Percentiles rank a stretch among this genome's conserved stretches.
These are phyloP conservation scores for Hypholoma sublateritium DNA, from an alignment of 768 basidiomycete genomes.

Conservation along the genomic window DNA sequence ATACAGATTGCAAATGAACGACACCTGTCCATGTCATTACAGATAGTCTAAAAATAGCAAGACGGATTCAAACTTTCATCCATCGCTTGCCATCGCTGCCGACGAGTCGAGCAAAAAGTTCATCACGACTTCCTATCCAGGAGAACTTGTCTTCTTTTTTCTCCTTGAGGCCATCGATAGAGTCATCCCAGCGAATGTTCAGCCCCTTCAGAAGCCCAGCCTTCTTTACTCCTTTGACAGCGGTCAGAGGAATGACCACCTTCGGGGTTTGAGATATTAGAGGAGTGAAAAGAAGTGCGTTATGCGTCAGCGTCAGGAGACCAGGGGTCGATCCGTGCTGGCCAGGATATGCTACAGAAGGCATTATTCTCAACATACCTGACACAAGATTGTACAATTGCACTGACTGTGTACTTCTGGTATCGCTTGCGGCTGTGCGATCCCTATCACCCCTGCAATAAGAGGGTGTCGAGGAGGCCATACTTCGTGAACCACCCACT, in stretches of 20 bases:
- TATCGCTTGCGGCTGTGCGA: slow-evolving; percentile 16
- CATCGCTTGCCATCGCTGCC: slow-evolving; percentile 49
- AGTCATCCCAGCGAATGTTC: slow-evolving; percentile 41
- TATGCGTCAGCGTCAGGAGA: slow-evolving; percentile 54
- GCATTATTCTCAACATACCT: neutral
- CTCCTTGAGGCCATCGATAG: slow-evolving; percentile 25
- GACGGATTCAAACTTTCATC: slow-evolving; percentile 39
- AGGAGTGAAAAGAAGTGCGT: slow-evolving; percentile 53
- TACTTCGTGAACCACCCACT: slow-evolving; percentile 19
- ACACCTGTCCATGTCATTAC: slow-evolving; percentile 3
- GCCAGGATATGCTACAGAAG: slow-evolving; percentile 54
- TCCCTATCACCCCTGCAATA: slow-evolving; percentile 16
- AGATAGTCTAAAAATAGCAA: slow-evolving; percentile 7
- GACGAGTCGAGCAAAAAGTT: slow-evolving; percentile 64
- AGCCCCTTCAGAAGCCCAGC: slow-evolving; percentile 54
- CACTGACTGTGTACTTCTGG: slow-evolving; percentile 35
- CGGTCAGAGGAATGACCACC: slow-evolving; percentile 42
- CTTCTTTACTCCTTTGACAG: slow-evolving; percentile 59
- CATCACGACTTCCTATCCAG: slow-evolving; percentile 64
- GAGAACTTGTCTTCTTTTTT: slow-evolving; percentile 53
- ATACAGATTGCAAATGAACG: slow-evolving; percentile 4
- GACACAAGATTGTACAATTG: neutral
- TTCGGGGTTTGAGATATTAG: slow-evolving; percentile 45
- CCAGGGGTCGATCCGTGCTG: slow-evolving; percentile 56
- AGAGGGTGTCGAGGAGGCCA: slow-evolving; percentile 22